A percentile compares a stretch with the other conserved stretches of the same genome.
Evolutionary conservation across 2,329 filamentous ascomycete species (phyloP).

Genomic region (Rutstroemia sp.): DNA sequence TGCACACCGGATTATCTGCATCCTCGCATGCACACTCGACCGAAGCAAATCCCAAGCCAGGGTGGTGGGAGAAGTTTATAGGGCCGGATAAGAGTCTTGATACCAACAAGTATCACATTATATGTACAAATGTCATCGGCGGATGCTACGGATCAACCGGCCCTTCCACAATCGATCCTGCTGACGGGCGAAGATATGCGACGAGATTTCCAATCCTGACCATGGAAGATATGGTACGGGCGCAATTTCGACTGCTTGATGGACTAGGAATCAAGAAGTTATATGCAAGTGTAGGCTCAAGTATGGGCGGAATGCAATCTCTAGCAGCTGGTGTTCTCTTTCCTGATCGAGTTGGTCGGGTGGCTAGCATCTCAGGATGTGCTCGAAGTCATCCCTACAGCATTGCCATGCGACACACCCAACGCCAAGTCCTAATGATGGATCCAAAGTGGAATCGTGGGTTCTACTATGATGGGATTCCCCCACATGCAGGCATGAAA

Average conservation of each 20-base stretch:
- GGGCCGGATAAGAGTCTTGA: slow-evolving; percentile 79
- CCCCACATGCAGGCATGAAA: slow-evolving; percentile 96
- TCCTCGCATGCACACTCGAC: slow-evolving; percentile 96
- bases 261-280: slow-evolving; percentile 67
- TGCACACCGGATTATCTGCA: slow-evolving; percentile 93
- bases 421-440: slow-evolving; percentile 98
- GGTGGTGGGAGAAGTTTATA: slow-evolving; percentile 99
- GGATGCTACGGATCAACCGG: slow-evolving; percentile 96
- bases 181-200: slow-evolving; percentile 80
- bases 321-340: slow-evolving; percentile 81
- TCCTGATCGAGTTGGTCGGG: slow-evolving; percentile 69
- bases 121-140: slow-evolving; percentile 95
- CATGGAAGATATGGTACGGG: slow-evolving; percentile 94
- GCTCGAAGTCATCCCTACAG: slow-evolving; percentile 94
- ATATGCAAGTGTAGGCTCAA: slow-evolving; percentile 88
- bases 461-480: slow-evolving; percentile 83
- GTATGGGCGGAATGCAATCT: slow-evolving; percentile 98
- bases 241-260: slow-evolving; percentile 86
- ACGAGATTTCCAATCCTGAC: slow-evolving; percentile 94
- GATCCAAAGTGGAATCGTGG: slow-evolving; percentile 95
- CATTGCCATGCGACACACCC: slow-evolving; percentile 96
- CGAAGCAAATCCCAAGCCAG: slow-evolving; percentile 73
- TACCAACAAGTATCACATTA: slow-evolving; percentile 84
- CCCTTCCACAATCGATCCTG: slow-evolving; percentile 76
- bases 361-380: slow-evolving; percentile 89